Base-by-base conservation (phyloP, 257 asterid genomes). In the Solanum virginianum region DNA sequence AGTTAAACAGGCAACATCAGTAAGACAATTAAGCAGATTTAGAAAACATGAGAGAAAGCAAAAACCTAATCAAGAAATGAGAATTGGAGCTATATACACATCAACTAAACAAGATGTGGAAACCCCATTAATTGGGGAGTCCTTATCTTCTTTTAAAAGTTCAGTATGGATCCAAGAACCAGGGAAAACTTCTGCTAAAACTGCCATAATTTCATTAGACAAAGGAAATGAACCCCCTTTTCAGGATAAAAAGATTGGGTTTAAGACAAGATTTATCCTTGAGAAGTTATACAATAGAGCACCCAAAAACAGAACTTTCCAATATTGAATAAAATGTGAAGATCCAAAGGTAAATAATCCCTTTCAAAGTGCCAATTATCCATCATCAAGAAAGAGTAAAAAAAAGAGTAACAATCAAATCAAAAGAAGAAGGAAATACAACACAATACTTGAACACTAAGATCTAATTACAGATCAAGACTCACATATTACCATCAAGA, bases 381-480 rank as follows among this genome's bases (percentile, higher is more conserved):
- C 17, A 83, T 56, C 77, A 69, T 41, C 41, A 69, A 83, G 86
- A 69, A 83, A 13, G 32, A 43, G 10, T 13, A 41, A 68, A 18
- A 53, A 53, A 47, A 29, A 29, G 41, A 51, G 16, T 14, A 51
- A 69, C 18, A 32, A 55, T 43, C 60, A 18, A 29, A 83, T 66
- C 51, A 47, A 43, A 55, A 10, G 45, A 71, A 51, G 60, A 41
- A 75, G 12, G 14, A 68, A 54, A 45, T 53, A 69, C 14, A 47
- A 45, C 39, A 18, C 18, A 82, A 69, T 68, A 57, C 63, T 62
- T 70, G 36, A 83, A 69, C 47, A 69, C n/a, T 70, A 36, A 69
- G 86, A 55, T 70, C 85, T 82, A 82, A 63, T 63, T 24, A 63
- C 75, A 82, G 79, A 82, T 82, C 85, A 82, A 59, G 60, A 79